Base-by-base conservation (phyloP, 495 filamentous ascomycete genomes). In the Tuber magnatum region DNA sequence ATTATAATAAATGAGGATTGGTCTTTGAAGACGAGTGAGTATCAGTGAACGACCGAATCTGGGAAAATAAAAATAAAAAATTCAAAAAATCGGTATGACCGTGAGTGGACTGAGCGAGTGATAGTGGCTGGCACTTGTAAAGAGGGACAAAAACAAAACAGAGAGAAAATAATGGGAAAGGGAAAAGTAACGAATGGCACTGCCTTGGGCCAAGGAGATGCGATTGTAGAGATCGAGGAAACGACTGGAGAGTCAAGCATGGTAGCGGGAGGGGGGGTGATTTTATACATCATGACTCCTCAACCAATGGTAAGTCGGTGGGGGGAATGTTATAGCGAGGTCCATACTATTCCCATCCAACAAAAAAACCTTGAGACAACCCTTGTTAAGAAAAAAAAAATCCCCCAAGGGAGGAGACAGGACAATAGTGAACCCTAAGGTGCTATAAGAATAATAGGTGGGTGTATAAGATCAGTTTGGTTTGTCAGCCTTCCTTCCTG, bases 111-210 rank as follows among this genome's bases (percentile, higher is more conserved):
- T 69, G 65, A 79, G 78, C 72, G 73, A 77, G 73, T 68, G 69
- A 78, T 76, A 73, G 73, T 78, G 51, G 71, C 77, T 70, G 75
- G 73, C 77, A 72, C 79, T 82, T 72, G 73, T 73, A 79, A 80
- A 82, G 82, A 80, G 74, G 77, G 81, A 84, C 81, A 70, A 79
- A 84, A 77, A 80, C 61, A 71, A 80, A 74, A 79, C 41, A 80
- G 71, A 74, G 80, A 81, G 39, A 40, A 40, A 7, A 84, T 75
- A 80, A 83, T 80, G 74, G 78, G 75, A 76, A 82, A 84, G 84
- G 84, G 82, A 83, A 87, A 88, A 85, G 81, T 86, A 89, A 86
- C 85, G 87, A 89, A 87, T 88, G 86, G 83, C 86, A 85, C 86
- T 86, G 84, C 83, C 84, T 85, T 61, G 69, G 56, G 44, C n/a